Conservation (phyloP, 768 basidiomycete genomes). For the Hygrocybe punicea region DNA sequence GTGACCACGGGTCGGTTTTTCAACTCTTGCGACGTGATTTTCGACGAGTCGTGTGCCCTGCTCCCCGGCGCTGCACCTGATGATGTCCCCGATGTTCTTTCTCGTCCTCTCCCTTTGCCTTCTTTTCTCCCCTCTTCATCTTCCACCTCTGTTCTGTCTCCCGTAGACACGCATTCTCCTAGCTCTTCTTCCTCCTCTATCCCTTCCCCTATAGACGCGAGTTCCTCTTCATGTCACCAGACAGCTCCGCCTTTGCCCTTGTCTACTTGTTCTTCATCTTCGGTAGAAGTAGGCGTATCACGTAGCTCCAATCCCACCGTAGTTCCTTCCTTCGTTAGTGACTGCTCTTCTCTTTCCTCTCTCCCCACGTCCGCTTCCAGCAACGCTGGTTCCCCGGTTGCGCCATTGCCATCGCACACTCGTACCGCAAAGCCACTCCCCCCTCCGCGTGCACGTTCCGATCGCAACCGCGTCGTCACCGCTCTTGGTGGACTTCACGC, state of each 20-base stretch:
- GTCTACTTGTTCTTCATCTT: too few relatives aligned
- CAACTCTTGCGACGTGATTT: constrained; percentile 27
- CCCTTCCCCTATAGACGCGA: too few relatives aligned
- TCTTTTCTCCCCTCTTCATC: background rate
- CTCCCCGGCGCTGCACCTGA: background rate
- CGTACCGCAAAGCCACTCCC: too few relatives aligned
- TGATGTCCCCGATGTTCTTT: background rate
- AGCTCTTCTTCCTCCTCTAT: background rate
- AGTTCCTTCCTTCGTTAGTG: too few relatives aligned
- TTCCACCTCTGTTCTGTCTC: background rate
- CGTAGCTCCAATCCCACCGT: too few relatives aligned
- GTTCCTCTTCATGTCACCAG: too few relatives aligned
- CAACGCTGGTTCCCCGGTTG: background rate
- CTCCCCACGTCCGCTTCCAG: background rate
- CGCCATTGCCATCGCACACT: too few relatives aligned
- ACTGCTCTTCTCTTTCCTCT: background rate
- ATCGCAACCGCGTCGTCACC: background rate
- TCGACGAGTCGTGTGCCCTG: constrained; percentile 19
- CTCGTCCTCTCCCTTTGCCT: background rate
- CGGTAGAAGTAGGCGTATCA: too few relatives aligned
- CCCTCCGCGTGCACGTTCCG: background rate
- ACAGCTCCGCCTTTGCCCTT: too few relatives aligned
- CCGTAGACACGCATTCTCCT: background rate
- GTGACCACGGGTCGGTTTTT: background rate
- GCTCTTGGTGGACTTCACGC: too few relatives aligned